Evolutionary conservation across 2,329 filamentous ascomycete species (phyloP).

Genomic region (Phialocephala subalpina): DNA sequence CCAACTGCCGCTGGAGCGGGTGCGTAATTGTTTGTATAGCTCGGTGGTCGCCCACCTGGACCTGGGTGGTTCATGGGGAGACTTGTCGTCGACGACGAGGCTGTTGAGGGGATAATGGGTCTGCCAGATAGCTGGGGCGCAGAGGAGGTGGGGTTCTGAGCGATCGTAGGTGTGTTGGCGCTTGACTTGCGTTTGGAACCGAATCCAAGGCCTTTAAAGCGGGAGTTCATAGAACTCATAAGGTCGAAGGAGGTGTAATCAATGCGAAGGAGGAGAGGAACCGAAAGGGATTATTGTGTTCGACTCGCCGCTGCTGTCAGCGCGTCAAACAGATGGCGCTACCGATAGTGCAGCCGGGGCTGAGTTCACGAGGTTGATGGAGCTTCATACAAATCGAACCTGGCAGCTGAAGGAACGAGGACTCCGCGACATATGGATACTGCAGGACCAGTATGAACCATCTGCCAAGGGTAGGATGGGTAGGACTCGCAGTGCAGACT

Average conservation of each 20-base stretch:
- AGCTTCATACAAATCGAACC: constrained; percentile 3
- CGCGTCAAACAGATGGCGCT: constrained; percentile 26
- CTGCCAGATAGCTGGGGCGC: constrained; percentile 38
- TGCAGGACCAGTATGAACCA: constrained; percentile 11
- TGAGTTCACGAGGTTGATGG: constrained; percentile 15
- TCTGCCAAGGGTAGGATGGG: not conserved
- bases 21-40: constrained; percentile 66
- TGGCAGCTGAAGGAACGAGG: not conserved
- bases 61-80: constrained; percentile 70
- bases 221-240: constrained; percentile 84
- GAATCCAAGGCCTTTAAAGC: constrained; percentile 82
- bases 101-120: constrained; percentile 46
- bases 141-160: constrained; percentile 41
- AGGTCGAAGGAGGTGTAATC: constrained; percentile 43
- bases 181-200: constrained; percentile 77
- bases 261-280: constrained; percentile 45
- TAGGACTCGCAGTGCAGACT: constrained; percentile 3
- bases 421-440: constrained; percentile 1
- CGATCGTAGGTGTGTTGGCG: constrained; percentile 59
- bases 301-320: constrained; percentile 22
- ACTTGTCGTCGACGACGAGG: constrained; percentile 58
- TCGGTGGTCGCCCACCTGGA: constrained; percentile 67
- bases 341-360: constrained; percentile 21
- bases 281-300: constrained; percentile 28
- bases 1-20: constrained; percentile 56